Percentiles rank a stretch among this genome's conserved stretches.
Evolutionary conservation across 2,329 filamentous ascomycete species (phyloP).

Genomic region (Aphanoascus verrucosus): DNA sequence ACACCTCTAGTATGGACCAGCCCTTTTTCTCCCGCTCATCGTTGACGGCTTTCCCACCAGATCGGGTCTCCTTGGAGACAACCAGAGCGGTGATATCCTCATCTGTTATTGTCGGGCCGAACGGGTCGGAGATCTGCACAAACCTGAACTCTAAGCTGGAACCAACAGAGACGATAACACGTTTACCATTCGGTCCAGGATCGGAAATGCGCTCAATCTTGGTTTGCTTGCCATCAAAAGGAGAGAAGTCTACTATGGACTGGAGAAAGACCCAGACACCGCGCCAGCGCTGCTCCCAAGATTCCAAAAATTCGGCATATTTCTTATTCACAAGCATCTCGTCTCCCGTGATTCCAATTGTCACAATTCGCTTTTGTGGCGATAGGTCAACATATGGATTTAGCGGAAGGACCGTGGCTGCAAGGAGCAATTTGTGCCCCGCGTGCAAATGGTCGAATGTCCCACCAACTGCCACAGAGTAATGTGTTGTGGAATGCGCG

Average conservation of each 20-base stretch:
- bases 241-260: slow-evolving; percentile 45
- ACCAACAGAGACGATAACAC: slow-evolving; percentile 23
- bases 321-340: slow-evolving; percentile 82
- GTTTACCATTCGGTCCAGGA: slow-evolving; percentile 32
- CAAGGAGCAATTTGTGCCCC: slow-evolving; percentile 90
- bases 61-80: slow-evolving; percentile 76
- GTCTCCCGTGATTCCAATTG: slow-evolving; percentile 82
- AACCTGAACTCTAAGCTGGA: slow-evolving; percentile 56
- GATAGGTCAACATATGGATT: slow-evolving; percentile 34
- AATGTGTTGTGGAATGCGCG: slow-evolving; percentile 32
- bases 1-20: slow-evolving; percentile 66
- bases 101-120: slow-evolving; percentile 80
- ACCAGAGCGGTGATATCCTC: slow-evolving; percentile 68
- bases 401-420: slow-evolving; percentile 67
- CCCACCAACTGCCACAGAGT: slow-evolving; percentile 69
- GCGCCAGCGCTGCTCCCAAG: slow-evolving; percentile 64
- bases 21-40: slow-evolving; percentile 64
- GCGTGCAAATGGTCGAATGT: slow-evolving; percentile 95
- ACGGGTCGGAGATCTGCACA: slow-evolving; percentile 76
- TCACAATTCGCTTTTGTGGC: slow-evolving; percentile 42
- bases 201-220: slow-evolving; percentile 25
- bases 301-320: slow-evolving; percentile 66
- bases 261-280: slow-evolving; percentile 61
- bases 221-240: slow-evolving; percentile 31
- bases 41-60: slow-evolving; percentile 77